Evolutionary conservation across 148 eudicot genomes (phyloP).

Genomic region (Chenopodium berlandieri): DNA sequence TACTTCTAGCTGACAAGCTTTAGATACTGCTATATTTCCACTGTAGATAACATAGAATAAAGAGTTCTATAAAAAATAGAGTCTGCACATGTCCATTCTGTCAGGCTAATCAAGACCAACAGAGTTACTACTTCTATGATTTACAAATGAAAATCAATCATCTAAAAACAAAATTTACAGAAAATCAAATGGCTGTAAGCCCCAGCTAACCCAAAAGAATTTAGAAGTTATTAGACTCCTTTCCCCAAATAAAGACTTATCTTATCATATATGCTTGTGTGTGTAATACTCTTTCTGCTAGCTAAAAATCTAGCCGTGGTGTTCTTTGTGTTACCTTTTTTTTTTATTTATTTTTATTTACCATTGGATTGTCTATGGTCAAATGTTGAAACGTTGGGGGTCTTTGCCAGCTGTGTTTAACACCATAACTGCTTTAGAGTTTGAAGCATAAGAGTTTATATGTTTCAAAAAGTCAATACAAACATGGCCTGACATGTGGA

Average conservation of each 20-base stretch:
- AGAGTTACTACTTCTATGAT: neutral
- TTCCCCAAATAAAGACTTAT: neutral
- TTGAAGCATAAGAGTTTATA: neutral
- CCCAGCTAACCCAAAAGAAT: neutral
- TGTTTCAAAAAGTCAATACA: neutral
- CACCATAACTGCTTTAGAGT: neutral
- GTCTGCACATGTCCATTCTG: neutral
- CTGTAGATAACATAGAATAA: too few species aligned
- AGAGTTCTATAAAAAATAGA: neutral
- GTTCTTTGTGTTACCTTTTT: neutral
- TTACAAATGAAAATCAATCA: neutral
- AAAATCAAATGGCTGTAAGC: neutral
- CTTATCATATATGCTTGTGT: neutral
- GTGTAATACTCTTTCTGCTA: neutral
- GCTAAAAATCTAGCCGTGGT: neutral
- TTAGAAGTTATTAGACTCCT: neutral
- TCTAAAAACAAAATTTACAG: neutral
- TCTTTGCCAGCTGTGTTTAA: neutral
- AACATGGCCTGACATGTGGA: constrained; percentile 8
- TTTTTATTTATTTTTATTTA: neutral
- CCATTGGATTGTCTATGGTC: neutral
- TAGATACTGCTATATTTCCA: neutral
- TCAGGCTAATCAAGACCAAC: neutral
- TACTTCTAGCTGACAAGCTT: neutral
- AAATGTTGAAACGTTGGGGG: neutral